A percentile compares a stretch with the other conserved stretches of the same genome.
Conservation (phyloP, 352 stramenopile species). For the Pelagophyceae sp. region DNA sequence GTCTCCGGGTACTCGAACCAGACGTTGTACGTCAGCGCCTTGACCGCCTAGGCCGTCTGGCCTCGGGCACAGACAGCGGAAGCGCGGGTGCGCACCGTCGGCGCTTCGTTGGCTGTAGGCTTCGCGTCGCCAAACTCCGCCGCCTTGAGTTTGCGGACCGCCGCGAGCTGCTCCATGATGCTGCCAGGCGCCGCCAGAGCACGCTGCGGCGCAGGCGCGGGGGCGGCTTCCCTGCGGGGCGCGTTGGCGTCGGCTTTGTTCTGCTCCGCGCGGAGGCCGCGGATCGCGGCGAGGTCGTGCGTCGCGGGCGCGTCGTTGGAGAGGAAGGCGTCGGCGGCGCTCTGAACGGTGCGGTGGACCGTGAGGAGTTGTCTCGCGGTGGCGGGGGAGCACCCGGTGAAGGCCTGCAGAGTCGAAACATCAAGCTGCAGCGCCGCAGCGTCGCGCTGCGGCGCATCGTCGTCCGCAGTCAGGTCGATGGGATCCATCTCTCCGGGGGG, state of each 20-base stretch:
- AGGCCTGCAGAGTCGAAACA: too few relatives aligned
- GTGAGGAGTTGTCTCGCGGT: too few relatives aligned
- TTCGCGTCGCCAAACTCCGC: not conserved
- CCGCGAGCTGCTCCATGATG: not conserved
- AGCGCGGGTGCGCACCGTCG: not conserved
- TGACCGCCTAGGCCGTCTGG: not conserved
- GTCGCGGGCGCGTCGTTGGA: not conserved
- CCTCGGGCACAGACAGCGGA: not conserved
- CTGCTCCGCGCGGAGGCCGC: slow-evolving; percentile 3
- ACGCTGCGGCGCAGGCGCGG: not conserved
- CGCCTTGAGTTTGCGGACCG: not conserved
- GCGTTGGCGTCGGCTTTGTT: not conserved
- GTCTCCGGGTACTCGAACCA: slow-evolving; percentile 10
- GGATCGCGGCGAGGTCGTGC: not conserved
- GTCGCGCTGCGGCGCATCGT: too few relatives aligned
- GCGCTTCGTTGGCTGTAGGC: not conserved
- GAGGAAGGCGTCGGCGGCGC: not conserved
- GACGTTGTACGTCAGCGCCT: not conserved
- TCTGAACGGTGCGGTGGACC: too few relatives aligned
- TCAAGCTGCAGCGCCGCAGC: too few relatives aligned
- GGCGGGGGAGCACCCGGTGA: too few relatives aligned
- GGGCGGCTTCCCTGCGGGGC: not conserved
- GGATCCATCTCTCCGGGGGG: too few relatives aligned
- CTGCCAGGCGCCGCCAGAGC: not conserved
- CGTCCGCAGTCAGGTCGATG: too few relatives aligned